These are phyloP conservation scores for Agarophyton chilense DNA, from an alignment of 23 red algal species.

Conservation along the genomic window DNA sequence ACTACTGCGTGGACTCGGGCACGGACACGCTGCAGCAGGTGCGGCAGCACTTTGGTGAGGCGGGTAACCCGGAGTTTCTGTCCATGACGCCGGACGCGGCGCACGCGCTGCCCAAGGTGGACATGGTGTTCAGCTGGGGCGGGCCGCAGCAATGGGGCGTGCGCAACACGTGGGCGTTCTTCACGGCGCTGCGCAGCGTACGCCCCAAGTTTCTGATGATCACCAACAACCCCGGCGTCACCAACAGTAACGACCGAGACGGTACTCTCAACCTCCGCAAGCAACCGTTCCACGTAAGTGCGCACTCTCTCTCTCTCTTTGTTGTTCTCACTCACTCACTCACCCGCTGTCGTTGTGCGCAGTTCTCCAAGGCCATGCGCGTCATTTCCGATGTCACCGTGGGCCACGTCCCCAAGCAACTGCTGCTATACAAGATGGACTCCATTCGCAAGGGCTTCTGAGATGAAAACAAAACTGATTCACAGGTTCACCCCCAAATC, in stretches of 20 bases:
- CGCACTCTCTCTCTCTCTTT: background rate
- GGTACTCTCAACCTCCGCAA: constrained; percentile 68
- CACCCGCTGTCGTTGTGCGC: too few relatives aligned
- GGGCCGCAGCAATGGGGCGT: constrained; percentile 73
- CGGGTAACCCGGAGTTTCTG: constrained; percentile 55
- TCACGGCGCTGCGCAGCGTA: constrained; percentile 38
- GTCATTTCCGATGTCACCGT: constrained; percentile 44
- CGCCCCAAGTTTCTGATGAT: constrained; percentile 54
- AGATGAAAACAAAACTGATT: too few relatives aligned
- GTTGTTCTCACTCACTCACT: too few relatives aligned
- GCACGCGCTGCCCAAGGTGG: constrained; percentile 47
- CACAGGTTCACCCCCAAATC: too few relatives aligned
- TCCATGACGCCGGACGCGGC: constrained; percentile 48
- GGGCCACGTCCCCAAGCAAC: constrained; percentile 47
- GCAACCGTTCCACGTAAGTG: constrained; percentile 75
- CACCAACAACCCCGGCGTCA: constrained; percentile 60
- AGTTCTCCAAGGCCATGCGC: constrained; percentile 60
- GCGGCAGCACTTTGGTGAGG: constrained; percentile 27
- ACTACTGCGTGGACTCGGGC: constrained; percentile 74
- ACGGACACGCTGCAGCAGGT: constrained; percentile 18
- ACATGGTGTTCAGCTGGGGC: constrained; percentile 65
- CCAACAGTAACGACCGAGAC: constrained; percentile 41
- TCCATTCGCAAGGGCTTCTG: constrained; percentile 50
- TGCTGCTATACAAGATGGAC: constrained; percentile 63
- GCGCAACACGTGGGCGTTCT: constrained; percentile 63